Evolutionary conservation across 306 rosid species (phyloP), one percentile per base, ranked within the genome.

Genomic region (Vigna angularis): DNA sequence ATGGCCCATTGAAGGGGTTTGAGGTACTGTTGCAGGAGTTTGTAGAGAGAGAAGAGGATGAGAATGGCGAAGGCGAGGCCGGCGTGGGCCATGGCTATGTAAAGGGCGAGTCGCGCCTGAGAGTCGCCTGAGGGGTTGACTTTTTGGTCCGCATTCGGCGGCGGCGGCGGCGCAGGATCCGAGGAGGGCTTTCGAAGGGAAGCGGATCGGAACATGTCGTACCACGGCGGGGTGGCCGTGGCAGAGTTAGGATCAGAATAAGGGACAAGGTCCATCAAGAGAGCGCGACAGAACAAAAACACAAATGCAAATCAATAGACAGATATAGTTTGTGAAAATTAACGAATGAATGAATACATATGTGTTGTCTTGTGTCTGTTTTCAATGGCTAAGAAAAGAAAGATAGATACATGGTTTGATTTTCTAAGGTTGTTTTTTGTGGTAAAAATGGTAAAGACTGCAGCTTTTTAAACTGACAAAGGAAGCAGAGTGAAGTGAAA

Each of bases 1-100:
- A 90, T 87, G 20, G 96, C 96, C 98, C 98, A 93, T 15, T 80
- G 96, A 52, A 93, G 82, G 24, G 98, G 96, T 38, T 88, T 82
- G 68, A 93, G 87, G 70, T 90, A 93, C 18, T 68, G 87, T 42
- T 91, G 91, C 53, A 93, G 81, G 14, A 93, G 87, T 74, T 88
- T 91, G 51, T 76, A 75, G 30, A 89, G 87, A 65, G 85, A 73
- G 74, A 78, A 93, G 52, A 90, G 58, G 24, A 85, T 57, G 65
- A 93, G 73, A 22, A 89, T 89, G 40, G 87, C 68, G 66, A 93
- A 79, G 64, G 87, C 98, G 7, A 90, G 74, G 6, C 98, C 98
- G 0, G 96, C 98, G 22, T 93, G 98, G 2, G 96, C 96, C 98
- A 93, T 88, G 85, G 98, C 93, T 81, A 90, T 88, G 83, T 82